A percentile compares a stretch with the other conserved stretches of the same genome.
Evolutionary conservation across 768 basidiomycete genomes (phyloP).

Genomic region (Suillus decipiens): DNA sequence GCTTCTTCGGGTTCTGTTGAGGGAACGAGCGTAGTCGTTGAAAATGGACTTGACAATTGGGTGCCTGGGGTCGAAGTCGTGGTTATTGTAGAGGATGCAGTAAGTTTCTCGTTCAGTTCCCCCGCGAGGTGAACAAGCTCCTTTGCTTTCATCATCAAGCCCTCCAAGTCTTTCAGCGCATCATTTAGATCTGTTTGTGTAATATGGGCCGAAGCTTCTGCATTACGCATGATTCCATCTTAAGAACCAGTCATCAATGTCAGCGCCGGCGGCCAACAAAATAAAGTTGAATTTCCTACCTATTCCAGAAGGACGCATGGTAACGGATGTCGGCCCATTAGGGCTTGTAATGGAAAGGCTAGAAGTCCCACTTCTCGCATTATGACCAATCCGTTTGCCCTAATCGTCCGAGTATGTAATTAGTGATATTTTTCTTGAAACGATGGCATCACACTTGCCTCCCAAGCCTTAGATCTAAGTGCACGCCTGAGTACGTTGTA

Average conservation of each 20-base stretch:
- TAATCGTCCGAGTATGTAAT: conserved; percentile 7
- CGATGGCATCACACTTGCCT: conserved; percentile 43
- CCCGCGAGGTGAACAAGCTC: conserved; percentile 92
- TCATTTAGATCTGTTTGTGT: conserved; percentile 67
- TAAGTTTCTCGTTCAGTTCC: conserved; percentile 82
- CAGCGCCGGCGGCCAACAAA: neutral
- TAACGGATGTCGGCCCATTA: conserved; percentile 18
- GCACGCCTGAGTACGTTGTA: conserved; percentile 76
- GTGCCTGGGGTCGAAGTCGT: conserved; percentile 18
- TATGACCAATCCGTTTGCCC: conserved; percentile 34
- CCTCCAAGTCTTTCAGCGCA: conserved; percentile 86
- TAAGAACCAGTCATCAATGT: neutral
- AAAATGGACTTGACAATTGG: conserved; percentile 23
- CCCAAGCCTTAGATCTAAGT: conserved; percentile 75
- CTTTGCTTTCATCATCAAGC: conserved; percentile 85
- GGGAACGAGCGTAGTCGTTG: conserved; percentile 34
- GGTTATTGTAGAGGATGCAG: conserved; percentile 38
- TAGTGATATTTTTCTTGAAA: neutral
- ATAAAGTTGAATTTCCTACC: conserved; percentile 21
- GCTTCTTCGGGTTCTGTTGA: conserved; percentile 76
- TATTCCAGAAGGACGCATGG: conserved; percentile 29
- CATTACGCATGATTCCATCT: conserved; percentile 79
- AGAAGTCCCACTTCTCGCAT: conserved; percentile 21
- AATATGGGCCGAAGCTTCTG: conserved; percentile 66
- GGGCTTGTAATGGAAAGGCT: conserved; percentile 23